A percentile compares a stretch with the other conserved stretches of the same genome.
phyloP scores from a whole-genome alignment of 306 rosid species.

The Cicer cuneatum region DNA sequence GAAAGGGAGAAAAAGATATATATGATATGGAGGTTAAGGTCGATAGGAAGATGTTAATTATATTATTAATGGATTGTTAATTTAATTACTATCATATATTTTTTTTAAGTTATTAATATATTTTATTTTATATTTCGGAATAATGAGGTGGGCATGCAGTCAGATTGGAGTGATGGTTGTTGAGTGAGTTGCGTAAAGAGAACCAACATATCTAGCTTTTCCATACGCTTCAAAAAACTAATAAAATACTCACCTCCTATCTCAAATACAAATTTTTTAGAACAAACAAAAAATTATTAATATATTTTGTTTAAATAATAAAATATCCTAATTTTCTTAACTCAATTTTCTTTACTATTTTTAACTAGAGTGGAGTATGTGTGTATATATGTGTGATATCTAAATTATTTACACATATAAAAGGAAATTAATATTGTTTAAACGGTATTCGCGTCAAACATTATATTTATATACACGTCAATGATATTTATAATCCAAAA shows the following conservation, averaged over 20 bases:
- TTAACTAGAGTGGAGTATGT: too few species aligned
- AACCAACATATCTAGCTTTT: conserved; percentile 36
- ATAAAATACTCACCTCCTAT: neutral
- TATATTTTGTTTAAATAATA: too few species aligned
- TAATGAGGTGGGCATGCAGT: conserved; percentile 75
- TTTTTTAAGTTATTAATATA: neutral
- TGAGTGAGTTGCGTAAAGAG: conserved; percentile 63
- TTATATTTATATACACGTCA: too few species aligned
- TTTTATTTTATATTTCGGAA: conserved; percentile 7
- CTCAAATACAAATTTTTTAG: neutral
- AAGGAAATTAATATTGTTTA: neutral
- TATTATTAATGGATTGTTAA: neutral
- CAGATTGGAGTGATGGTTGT: conserved; percentile 67
- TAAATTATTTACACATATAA: conserved; percentile 15
- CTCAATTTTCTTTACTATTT: too few species aligned
- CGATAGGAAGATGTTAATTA: neutral
- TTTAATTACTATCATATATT: neutral
- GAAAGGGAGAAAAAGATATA: conserved; percentile 42
- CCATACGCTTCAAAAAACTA: conserved; percentile 31
- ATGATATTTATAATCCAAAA: neutral
- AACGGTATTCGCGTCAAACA: neutral
- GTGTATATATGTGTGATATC: neutral
- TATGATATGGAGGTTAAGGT: neutral
- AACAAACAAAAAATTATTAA: too few species aligned
- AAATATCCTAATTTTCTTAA: too few species aligned